Base-by-base conservation (phyloP, 2,329 filamentous ascomycete genomes). In the Neonectria sp. region DNA sequence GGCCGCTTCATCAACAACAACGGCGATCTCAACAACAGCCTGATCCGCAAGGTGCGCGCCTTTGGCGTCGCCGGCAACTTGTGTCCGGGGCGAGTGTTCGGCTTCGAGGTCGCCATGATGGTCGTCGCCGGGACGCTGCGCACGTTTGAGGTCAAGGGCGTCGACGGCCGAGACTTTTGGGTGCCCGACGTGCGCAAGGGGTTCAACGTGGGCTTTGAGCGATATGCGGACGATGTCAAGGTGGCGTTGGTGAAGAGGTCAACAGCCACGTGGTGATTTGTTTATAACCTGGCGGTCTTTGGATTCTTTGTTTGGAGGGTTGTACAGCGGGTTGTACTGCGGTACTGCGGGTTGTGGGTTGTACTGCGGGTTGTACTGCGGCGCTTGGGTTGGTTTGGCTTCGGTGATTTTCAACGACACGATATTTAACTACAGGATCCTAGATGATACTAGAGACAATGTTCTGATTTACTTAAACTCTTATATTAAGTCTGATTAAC, bases 11-110 rank as follows among this genome's bases (percentile, higher is more conserved):
- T 80, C 48, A 59, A 60, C 37, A 46, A 37, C 46, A 53, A 52
- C 12, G 77, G 77, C 6, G 56, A 67, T 27, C 52, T 79, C 13
- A 70, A 68, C 8, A 71, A 59, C 31, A 67, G 57, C 17, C 68
- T 70, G 5, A 65, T 73, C 11, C 75, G 76, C 24, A 76, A 74
- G 57, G 75, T 79, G 11, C 70, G 72, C 43, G 77, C 76, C 6
- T 79, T 79, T 65, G 77, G 77, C 8, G 77, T 79, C 6, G 77
- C 77, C 0, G 77, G 77, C 0, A 79, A 79, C 40, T 63, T 79
- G 65, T 79, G 77, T 24, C 77, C 77, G 1, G 77, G 77, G 2
- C 73, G 77, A 2, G 71, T 72, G 1, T 74, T 79, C 58, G 77
- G 77, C 7, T 76, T 76, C 33, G 76, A 79, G 13, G 75, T 77